Evolutionary conservation across 108 stramenopile species (phyloP).

Genomic region (Skeletonema tropicum): DNA sequence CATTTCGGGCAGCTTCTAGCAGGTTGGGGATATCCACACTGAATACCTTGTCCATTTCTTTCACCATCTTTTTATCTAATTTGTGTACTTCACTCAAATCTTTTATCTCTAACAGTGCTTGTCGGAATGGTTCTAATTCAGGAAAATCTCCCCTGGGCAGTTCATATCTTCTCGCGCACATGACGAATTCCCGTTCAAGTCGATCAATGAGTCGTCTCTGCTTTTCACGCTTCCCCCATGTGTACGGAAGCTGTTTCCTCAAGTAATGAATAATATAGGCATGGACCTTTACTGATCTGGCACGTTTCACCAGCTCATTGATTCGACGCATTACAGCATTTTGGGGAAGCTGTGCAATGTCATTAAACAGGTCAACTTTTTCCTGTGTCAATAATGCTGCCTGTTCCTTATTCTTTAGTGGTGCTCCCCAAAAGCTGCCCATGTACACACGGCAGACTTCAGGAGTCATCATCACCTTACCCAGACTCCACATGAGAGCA

Average conservation of each 20-base stretch:
- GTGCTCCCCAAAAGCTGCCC: conserved; percentile 96
- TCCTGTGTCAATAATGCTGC: conserved; percentile 83
- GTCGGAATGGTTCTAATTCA: conserved; percentile 74
- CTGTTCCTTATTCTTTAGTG: conserved; percentile 82
- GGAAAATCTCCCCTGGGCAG: conserved; percentile 89
- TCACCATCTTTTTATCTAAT: conserved; percentile 87
- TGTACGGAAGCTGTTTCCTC: conserved; percentile 96
- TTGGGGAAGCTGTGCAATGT: conserved; percentile 92
- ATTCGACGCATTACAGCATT: conserved; percentile 97
- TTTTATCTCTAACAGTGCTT: conserved; percentile 86
- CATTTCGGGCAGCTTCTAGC: conserved; percentile 47
- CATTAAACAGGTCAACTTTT: conserved; percentile 93
- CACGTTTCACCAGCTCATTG: conserved; percentile 98
- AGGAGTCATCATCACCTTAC: conserved; percentile 96
- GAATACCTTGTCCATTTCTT: conserved; percentile 91
- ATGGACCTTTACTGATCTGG: conserved; percentile 96
- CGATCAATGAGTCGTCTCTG: conserved; percentile 91
- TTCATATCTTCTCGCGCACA: conserved; percentile 84
- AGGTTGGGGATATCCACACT: conserved; percentile 87
- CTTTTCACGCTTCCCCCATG: conserved; percentile 93
- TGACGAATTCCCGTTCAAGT: conserved; percentile 92
- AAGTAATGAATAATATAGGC: conserved; percentile 98
- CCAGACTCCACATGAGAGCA: conserved; percentile 92
- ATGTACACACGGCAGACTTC: conserved; percentile 99
- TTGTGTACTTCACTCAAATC: conserved; percentile 96